Evolutionary conservation across 345 rosid species (phyloP), one percentile per base, ranked within the genome.

Genomic region (Sonneratia caseolaris): DNA sequence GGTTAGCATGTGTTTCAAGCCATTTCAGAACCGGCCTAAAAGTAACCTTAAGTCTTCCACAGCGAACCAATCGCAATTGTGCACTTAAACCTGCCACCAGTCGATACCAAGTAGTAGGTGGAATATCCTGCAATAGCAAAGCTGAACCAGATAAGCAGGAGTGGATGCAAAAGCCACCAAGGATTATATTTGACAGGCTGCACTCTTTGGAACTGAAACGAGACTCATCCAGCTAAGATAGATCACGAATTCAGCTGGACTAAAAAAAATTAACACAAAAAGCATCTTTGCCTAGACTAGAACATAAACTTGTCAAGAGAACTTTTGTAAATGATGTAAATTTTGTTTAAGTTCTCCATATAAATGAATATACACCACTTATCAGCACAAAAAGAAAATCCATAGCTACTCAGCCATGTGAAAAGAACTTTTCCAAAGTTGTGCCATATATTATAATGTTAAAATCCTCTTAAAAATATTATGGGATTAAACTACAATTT

Each of bases 21-120:
- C 98, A 96, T 77, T 55, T 85, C 55, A 92, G 75, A 72, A 92
- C 88, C 68, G 90, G 78, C 73, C 80, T 81, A 77, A 92, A 88
- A 68, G 99, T 88, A 56, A 79, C 81, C 79, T 79, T 81, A 64
- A 96, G 78, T 71, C 88, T 83, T 73, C 99, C 98, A 75, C 88
- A 86, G 42, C 85, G 82, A 87, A 96, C 99, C 71, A 92, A 82
- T 70, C 99, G 97, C 71, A 92, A 75, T 75, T 91, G 98, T 69
- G 94, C 97, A 88, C 91, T 96, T 80, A 96, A 83, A 88, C 99
- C 99, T 77, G 98, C 96, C 79, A 88, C 93, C 83, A 92, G 82
- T 56, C 98, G 88, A 72, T 89, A 96, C 97, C 98, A 96, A 49
- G 87, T 86, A 51, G 99, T 92, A 35, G 98, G 93, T 8, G 96